Base-by-base conservation (phyloP, 2,329 filamentous ascomycete species). In the Neurospora sp. region DNA sequence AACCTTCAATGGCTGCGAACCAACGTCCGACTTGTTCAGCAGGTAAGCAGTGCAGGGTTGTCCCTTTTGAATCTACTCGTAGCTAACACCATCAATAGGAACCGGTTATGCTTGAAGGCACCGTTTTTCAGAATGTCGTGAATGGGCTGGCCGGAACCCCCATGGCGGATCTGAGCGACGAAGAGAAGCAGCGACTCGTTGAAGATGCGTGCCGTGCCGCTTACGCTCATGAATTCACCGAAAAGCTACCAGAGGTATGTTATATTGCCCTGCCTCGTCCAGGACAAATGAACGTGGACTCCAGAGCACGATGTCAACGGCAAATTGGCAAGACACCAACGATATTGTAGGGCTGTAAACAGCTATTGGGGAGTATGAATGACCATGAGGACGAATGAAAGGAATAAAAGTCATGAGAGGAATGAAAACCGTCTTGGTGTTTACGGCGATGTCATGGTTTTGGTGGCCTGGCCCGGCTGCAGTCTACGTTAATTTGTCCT, bases 221-320 rank as follows among this genome's bases (percentile, higher is more conserved):
- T 0, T 88, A 85, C 76, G 85, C 87, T 13, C 82, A 87, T 71
- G 86, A 87, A 66, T 89, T 89, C 71, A 86, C 89, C 46, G 79
- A 82, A 58, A 79, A 81, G 38, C 81, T 88, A 4, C 86, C 86
- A 2, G 79, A 82, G 23, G 77, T 78, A 71, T 72, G 71, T 36
- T 13, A 8, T 19, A 15, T 38, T 13, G 11, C 46, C 23, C 19
- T 66, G 69, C 17, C 43, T 28, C 28, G 28, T 28, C 28, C 28
- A 28, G 28, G 28, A 28, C 28, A 28, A 28, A 28, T 28, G 3
- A 28, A 28, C 28, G 28, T 28, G 3, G 28, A 28, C 28, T 28
- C 28, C 1, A 4, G 28, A 28, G 28, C 28, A 28, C 28, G 28
- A 28, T 28, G 28, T 4, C 28, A 4, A 28, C 28, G 28, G 28